Evolutionary conservation across 768 basidiomycete species (phyloP).

Genomic region (Leccinum disarticulatum): DNA sequence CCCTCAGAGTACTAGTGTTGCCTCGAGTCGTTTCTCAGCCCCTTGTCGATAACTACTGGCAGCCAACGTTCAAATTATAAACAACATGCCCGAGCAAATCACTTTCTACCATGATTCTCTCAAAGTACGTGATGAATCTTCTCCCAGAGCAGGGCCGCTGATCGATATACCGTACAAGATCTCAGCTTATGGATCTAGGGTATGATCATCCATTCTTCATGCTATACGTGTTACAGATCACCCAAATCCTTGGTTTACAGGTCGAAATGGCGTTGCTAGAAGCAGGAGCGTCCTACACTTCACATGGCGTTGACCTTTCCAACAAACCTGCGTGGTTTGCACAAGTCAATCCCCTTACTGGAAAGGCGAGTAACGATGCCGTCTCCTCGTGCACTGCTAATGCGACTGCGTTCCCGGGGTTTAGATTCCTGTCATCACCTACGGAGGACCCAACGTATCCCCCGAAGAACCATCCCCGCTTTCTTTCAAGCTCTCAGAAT

Average conservation of each 20-base stretch:
- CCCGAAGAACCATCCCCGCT: background rate
- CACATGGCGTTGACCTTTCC: conserved; percentile 53
- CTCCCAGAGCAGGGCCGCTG: background rate
- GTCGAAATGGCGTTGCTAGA: conserved; percentile 60
- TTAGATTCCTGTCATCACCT: background rate
- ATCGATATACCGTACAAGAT: conserved; percentile 31
- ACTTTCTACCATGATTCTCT: conserved; percentile 40
- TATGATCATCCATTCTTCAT: conserved; percentile 22
- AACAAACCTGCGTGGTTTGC: conserved; percentile 72
- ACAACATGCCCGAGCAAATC: conserved; percentile 30
- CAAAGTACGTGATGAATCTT: conserved; percentile 32
- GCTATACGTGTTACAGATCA: background rate
- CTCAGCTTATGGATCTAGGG: conserved; percentile 57
- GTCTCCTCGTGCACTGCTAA: too few relatives aligned
- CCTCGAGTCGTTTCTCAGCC: background rate
- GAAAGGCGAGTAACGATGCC: conserved; percentile 45
- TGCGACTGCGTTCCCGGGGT: too few relatives aligned
- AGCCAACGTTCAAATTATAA: background rate
- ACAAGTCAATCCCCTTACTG: conserved; percentile 54
- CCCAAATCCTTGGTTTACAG: conserved; percentile 27
- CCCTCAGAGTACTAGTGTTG: background rate
- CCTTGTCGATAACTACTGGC: background rate
- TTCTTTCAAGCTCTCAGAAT: background rate
- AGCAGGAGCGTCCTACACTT: conserved; percentile 45
- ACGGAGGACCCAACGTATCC: background rate